Base-by-base conservation (phyloP, 768 basidiomycete species). In the Leccinum olivaceopallidum region DNA sequence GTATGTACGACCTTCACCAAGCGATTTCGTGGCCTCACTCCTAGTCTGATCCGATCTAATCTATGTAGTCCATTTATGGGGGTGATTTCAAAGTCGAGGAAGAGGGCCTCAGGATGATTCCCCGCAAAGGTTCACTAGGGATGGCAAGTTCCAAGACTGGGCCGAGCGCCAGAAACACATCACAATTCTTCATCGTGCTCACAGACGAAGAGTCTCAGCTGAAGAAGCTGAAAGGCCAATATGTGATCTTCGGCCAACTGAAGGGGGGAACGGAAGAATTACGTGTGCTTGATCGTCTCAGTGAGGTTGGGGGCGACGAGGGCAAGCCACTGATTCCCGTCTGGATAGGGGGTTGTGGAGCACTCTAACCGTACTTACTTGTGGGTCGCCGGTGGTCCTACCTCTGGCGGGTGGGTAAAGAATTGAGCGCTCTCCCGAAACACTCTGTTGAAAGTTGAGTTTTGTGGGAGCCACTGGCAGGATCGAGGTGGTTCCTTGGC, bases 41-140 rank as follows among this genome's bases (percentile, higher is more conserved):
- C 5, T 1, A 34, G 12, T 34, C 50, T 62, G 49, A 60, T 59
- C 60, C 30, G 30, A 67, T 60, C 57, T 54, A 16, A 18, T 56
- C 9, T 32, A 34, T 36, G 34, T 13, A 79, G 79, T 81, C 78
- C 28, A 77, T 79, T 51, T 81, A 81, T 59, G 81, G 82, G 4
- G 77, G 78, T 0, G 76, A 79, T 60, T 83, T 82, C 71, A 78
- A 79, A 68, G 81, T 80, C 62, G 80, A 83, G 63, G 82, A 83
- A 60, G 77, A 80, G 39, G 81, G 82, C 18, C 69, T 85, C 55
- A 79, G 80, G 62, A 69, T 64, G 32, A 70, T 74, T 34, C 76
- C 78, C 56, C 67, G 64, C 26, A 73, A 73, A 44, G 82, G 83
- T 0, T 78, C 80, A 2, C 69, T 85, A 22, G 81, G 78, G 0